A percentile compares a stretch with the other conserved stretches of the same genome.
phyloP scores from a whole-genome alignment of 345 rosid genomes.

The Eucalyptus cladocalyx region DNA sequence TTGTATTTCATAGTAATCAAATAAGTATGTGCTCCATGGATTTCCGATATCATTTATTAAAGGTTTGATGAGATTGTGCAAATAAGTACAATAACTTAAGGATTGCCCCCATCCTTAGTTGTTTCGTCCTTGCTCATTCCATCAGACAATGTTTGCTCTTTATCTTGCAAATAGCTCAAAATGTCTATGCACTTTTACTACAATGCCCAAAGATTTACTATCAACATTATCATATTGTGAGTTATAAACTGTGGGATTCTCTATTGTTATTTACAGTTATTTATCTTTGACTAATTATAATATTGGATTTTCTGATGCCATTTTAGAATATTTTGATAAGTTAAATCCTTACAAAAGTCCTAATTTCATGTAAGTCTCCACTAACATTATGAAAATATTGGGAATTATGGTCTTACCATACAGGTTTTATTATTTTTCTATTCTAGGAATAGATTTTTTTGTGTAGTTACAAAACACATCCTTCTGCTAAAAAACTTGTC shows the following conservation, averaged over 20 bases:
- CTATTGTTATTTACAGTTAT: accelerated
- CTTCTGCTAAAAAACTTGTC: neutral
- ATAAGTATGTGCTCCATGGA: neutral
- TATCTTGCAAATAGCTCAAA: too few relatives aligned
- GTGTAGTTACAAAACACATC: accelerated
- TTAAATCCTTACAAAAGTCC: neutral
- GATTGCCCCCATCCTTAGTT: neutral
- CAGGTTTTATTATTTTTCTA: too few relatives aligned
- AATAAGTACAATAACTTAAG: neutral
- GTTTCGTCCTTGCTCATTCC: neutral
- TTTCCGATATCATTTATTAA: too few relatives aligned
- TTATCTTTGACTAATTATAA: too few relatives aligned
- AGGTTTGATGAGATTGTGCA: neutral
- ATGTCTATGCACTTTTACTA: neutral
- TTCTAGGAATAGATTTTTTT: too few relatives aligned
- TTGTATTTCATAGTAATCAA: neutral
- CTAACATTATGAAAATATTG: neutral
- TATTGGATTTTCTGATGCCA: too few relatives aligned
- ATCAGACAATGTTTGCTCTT: too few relatives aligned
- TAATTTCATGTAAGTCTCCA: neutral
- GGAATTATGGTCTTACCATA: neutral
- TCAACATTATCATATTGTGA: neutral
- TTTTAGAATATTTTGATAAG: too few relatives aligned
- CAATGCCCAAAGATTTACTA: neutral
- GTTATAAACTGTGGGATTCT: too few relatives aligned